These are phyloP conservation scores for Tolypocladium tropicale DNA, from an alignment of 2,329 filamentous ascomycete species.

Conservation along the genomic window DNA sequence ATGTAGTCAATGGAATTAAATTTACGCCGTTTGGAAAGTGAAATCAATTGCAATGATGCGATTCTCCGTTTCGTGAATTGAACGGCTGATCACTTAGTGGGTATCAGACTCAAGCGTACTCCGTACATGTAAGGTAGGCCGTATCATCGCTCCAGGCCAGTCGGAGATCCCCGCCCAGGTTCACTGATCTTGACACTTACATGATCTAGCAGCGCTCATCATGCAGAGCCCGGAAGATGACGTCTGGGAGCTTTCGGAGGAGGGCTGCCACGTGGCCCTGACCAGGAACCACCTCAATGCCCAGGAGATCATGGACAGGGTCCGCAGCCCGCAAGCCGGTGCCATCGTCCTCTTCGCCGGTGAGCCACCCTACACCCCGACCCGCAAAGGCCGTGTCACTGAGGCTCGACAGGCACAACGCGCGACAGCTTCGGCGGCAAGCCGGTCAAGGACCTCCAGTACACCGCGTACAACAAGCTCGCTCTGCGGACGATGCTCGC, in stretches of 20 bases:
- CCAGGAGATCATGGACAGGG: slow-evolving; percentile 48
- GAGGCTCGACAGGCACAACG: slow-evolving; percentile 52
- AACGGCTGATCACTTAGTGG: no score
- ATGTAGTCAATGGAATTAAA: no score
- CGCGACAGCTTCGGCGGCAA: slow-evolving; percentile 63
- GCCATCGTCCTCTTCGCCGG: slow-evolving; percentile 71
- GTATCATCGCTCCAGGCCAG: not conserved
- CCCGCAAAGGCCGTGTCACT: not conserved
- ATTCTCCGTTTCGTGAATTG: no score
- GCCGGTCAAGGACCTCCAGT: slow-evolving; percentile 64
- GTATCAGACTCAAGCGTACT: no score
- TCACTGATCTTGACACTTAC: no score
- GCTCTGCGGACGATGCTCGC: slow-evolving; percentile 58
- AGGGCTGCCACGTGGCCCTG: slow-evolving; percentile 55
- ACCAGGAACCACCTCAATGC: slow-evolving; percentile 52
- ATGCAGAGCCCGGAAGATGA: slow-evolving; percentile 10
- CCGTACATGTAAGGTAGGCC: no score
- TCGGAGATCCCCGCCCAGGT: not conserved
- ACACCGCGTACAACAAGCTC: slow-evolving; percentile 62
- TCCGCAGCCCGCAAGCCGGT: slow-evolving; percentile 63
- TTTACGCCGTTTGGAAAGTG: no score
- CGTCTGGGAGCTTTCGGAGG: slow-evolving; percentile 32
- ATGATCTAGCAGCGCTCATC: not conserved
- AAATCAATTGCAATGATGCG: no score
- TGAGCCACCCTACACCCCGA: slow-evolving; percentile 22